Percentiles rank a stretch among this genome's conserved stretches.
Evolutionary conservation across 169 alveolate genomes (phyloP).

Genomic region (Plasmodium gonderi): DNA sequence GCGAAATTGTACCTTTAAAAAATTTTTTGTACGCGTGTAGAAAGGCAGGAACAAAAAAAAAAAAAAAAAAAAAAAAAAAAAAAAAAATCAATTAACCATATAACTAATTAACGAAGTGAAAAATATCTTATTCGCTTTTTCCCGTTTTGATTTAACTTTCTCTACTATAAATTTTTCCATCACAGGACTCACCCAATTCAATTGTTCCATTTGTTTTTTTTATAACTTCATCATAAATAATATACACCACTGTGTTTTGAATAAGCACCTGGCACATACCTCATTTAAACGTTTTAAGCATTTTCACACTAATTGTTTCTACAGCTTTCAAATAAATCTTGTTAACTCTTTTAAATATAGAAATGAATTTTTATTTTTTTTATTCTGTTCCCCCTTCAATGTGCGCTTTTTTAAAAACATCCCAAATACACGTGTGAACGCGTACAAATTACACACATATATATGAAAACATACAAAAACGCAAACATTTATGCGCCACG

Average conservation of each 20-base stretch:
- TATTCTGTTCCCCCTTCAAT: neutral
- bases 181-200: neutral
- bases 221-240: neutral
- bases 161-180: neutral
- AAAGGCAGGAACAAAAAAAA: neutral
- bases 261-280: neutral
- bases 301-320: neutral
- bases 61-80: neutral
- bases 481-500: neutral
- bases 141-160: too few species aligned
- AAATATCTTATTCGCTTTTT: neutral
- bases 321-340: constrained; percentile 9
- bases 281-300: neutral
- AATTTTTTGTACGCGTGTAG: neutral
- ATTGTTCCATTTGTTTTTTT: neutral
- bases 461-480: neutral
- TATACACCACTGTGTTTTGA: constrained; percentile 20
- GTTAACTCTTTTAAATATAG: constrained; percentile 10
- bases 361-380: neutral
- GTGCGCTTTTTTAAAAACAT: constrained; percentile 3
- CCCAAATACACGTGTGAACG: neutral
- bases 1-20: neutral
- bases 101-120: neutral
- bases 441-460: neutral
- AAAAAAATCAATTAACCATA: neutral